phyloP scores from a whole-genome alignment of 169 alveolate species.

The Plasmodium reichenowi region DNA sequence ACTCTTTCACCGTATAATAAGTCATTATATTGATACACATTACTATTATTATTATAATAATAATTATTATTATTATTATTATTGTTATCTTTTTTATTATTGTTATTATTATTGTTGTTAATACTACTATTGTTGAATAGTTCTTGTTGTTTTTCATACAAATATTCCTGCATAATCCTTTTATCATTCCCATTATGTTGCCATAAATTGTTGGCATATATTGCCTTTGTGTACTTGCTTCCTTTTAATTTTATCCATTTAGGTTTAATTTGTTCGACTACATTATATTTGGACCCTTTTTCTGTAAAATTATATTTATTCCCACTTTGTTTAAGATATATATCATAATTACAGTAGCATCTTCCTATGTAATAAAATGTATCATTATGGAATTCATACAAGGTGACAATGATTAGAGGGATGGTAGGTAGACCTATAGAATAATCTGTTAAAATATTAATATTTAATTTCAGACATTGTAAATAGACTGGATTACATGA shows the following conservation, averaged over 20 bases:
- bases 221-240: constrained; percentile 77
- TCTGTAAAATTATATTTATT: constrained; percentile 71
- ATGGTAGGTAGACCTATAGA: constrained; percentile 74
- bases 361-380: constrained; percentile 75
- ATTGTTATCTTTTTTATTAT: no score
- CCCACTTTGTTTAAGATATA: constrained; percentile 69
- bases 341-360: constrained; percentile 68
- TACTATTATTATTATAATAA: not conserved
- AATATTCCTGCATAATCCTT: constrained; percentile 44
- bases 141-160: constrained; percentile 58
- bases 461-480: constrained; percentile 85
- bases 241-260: constrained; percentile 91
- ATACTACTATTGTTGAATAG: not conserved
- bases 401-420: constrained; percentile 64
- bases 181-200: constrained; percentile 65
- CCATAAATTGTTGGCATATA: constrained; percentile 69
- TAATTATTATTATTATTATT: not conserved
- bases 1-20: constrained; percentile 70
- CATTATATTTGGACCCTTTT: constrained; percentile 71
- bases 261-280: constrained; percentile 83
- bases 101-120: not conserved
- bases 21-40: constrained; percentile 57
- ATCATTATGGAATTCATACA: constrained; percentile 67
- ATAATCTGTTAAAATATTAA: constrained; percentile 70
- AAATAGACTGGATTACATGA: constrained; percentile 87